Evolutionary conservation across 805 yeast genomes (phyloP).

Genomic region (Candida sithepensis): DNA sequence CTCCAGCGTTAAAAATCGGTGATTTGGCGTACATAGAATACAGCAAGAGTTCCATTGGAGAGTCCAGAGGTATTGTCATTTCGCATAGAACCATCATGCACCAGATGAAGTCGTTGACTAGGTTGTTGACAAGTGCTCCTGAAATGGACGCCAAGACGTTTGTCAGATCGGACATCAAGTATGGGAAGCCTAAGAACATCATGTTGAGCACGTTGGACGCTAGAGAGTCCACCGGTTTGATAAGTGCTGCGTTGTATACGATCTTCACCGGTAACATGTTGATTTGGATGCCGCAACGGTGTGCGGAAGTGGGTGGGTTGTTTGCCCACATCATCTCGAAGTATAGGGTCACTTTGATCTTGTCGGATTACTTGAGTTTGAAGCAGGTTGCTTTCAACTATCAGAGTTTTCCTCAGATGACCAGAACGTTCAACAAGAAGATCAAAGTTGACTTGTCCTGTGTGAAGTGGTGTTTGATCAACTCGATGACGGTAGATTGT

Average conservation of each 20-base stretch:
- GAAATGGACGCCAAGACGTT: constrained; percentile 35
- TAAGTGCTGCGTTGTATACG: constrained; percentile 74
- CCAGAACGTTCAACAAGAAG: constrained; percentile 74
- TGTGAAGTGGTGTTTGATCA: constrained; percentile 85
- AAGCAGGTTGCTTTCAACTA: constrained; percentile 91
- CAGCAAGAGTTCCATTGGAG: constrained; percentile 86
- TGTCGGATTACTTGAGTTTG: constrained; percentile 84
- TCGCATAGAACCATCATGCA: constrained; percentile 85
- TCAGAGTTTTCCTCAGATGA: constrained; percentile 81
- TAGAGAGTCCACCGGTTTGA: constrained; percentile 80
- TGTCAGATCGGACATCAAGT: constrained; percentile 50
- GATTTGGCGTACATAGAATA: constrained; percentile 93
- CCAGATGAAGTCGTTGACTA: constrained; percentile 76
- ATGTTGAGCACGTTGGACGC: constrained; percentile 65
- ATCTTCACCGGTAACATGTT: constrained; percentile 81
- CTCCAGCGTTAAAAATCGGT: constrained; percentile 67
- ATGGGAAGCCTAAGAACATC: constrained; percentile 46
- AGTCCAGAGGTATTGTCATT: constrained; percentile 87
- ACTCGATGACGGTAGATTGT: constrained; percentile 85
- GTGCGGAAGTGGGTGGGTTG: constrained; percentile 78
- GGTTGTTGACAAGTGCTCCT: constrained; percentile 65
- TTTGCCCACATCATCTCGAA: constrained; percentile 78
- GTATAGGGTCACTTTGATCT: constrained; percentile 64
- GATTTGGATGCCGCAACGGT: constrained; percentile 71
- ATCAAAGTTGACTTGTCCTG: constrained; percentile 73